Base-by-base conservation (phyloP, 2,329 filamentous ascomycete genomes). In the Aureobasidium musti region DNA sequence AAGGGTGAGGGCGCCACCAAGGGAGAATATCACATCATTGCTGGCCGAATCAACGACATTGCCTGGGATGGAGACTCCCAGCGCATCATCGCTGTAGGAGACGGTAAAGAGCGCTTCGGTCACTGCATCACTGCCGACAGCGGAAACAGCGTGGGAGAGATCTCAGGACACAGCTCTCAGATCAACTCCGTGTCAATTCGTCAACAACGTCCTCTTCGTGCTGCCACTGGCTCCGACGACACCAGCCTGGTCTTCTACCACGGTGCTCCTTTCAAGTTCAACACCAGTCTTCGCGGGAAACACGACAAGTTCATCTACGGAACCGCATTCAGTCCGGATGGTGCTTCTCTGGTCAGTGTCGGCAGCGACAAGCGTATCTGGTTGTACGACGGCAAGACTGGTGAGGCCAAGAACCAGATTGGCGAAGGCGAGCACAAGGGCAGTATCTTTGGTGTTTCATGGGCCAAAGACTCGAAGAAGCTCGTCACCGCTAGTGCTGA, bases 11-110 rank as follows among this genome's bases (percentile, higher is more conserved):
- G 92, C 53, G 91, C 89, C 74, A 97, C 92, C 53, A 96, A 96
- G 79, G 91, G 93, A 71, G 94, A 98, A 79, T 98, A 97, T 79
- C 86, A 88, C 75, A 97, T 98, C 79, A 93, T 98, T 74, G 92
- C 91, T 39, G 95, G 95, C 14, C 89, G 91, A 64, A 94, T 99
- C 80, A 96, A 97, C 76, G 95, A 99, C 77, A 87, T 99, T 71
- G 94, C 92, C 1, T 99, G 95, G 93, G 95, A 98, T 74, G 94
- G 93, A 67, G 95, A 99, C 79, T 96, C 91, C 68, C 93, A 97
- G 81, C 89, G 95, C 59, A 89, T 99, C 75, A 97, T 98, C 74
- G 95, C 94, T 3, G 94, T 99, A 5, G 95, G 95, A 52, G 91
- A 98, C 73, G 95, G 95, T 61, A 93, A 94, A 75, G 92, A 98